phyloP scores from a whole-genome alignment of 768 basidiomycete genomes.

The Lepiota venenata region DNA sequence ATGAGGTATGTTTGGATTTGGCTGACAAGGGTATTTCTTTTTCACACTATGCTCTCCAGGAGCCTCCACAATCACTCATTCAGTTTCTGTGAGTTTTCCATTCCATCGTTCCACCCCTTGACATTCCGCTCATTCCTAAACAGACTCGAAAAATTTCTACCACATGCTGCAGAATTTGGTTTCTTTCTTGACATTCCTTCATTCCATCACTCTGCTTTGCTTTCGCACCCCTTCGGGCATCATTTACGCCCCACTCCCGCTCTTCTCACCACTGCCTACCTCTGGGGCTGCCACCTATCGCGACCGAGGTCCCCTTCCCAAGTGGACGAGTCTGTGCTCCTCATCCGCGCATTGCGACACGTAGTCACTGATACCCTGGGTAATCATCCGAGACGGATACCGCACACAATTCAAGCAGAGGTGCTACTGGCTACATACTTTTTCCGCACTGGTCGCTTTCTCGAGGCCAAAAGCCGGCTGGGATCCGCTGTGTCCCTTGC shows the following conservation, averaged over 20 bases:
- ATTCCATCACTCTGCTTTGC: conserved; percentile 44
- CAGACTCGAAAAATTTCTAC: conserved; percentile 59
- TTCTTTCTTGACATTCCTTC: conserved; percentile 58
- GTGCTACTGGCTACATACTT: conserved; percentile 67
- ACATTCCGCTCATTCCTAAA: conserved; percentile 6
- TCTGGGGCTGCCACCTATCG: conserved; percentile 54
- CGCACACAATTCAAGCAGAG: conserved; percentile 59
- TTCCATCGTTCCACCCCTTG: background rate
- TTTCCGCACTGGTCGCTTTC: conserved; percentile 51
- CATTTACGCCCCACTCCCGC: conserved; percentile 45
- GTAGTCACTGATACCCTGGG: conserved; percentile 43
- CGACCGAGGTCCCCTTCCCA: conserved; percentile 25
- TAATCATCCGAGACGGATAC: conserved; percentile 44
- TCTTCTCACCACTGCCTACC: conserved; percentile 44
- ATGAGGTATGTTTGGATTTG: conserved; percentile 29
- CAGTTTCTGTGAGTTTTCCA: conserved; percentile 32
- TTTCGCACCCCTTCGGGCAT: conserved; percentile 46
- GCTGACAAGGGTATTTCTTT: conserved; percentile 4
- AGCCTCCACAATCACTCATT: conserved; percentile 34
- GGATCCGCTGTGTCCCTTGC: conserved; percentile 51
- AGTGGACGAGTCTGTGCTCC: conserved; percentile 41
- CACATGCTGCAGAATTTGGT: conserved; percentile 55
- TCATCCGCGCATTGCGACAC: conserved; percentile 46
- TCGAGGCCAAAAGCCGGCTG: conserved; percentile 59
- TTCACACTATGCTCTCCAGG: conserved; percentile 23